Conservation (phyloP, 805 yeast genomes). For the Candida boleticola region DNA sequence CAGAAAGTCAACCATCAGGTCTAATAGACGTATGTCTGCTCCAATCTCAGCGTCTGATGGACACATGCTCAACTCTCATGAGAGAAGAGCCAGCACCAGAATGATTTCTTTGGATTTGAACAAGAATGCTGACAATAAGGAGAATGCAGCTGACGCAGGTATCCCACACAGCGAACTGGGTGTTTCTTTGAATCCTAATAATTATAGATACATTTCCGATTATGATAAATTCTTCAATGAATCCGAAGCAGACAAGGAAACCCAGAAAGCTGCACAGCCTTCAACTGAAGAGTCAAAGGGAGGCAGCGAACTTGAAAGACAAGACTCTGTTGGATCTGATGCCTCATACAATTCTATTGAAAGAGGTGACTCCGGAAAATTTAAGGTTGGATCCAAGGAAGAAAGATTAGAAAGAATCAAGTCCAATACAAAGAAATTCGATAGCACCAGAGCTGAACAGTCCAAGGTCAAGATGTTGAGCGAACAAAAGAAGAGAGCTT, state of each 20-base stretch:
- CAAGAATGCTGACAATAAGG: background rate
- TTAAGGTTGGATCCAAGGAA: conserved; percentile 16
- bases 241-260: conserved; percentile 10
- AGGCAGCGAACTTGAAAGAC: background rate
- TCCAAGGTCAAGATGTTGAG: conserved; percentile 1
- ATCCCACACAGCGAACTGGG: conserved; percentile 4
- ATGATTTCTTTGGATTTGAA: background rate
- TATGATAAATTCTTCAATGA: conserved; percentile 22
- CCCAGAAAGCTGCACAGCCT: background rate
- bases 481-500: conserved; percentile 3
- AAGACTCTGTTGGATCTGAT: conserved; percentile 11
- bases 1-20: conserved; percentile 29
- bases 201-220: conserved; percentile 25
- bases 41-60: conserved; percentile 20
- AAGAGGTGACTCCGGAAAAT: conserved; percentile 28
- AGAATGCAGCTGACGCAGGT: conserved; percentile 1
- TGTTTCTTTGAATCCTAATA: conserved; percentile 1
- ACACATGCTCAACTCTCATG: background rate
- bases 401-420: conserved; percentile 11
- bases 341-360: conserved; percentile 30
- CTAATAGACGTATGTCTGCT: conserved; percentile 36
- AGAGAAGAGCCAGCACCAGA: conserved; percentile 2
- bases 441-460: background rate
- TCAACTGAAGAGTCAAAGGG: background rate
- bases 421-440: conserved; percentile 1